These are phyloP conservation scores for Aspergillus tanneri DNA, from an alignment of 2,329 filamentous ascomycete species.

Conservation along the genomic window DNA sequence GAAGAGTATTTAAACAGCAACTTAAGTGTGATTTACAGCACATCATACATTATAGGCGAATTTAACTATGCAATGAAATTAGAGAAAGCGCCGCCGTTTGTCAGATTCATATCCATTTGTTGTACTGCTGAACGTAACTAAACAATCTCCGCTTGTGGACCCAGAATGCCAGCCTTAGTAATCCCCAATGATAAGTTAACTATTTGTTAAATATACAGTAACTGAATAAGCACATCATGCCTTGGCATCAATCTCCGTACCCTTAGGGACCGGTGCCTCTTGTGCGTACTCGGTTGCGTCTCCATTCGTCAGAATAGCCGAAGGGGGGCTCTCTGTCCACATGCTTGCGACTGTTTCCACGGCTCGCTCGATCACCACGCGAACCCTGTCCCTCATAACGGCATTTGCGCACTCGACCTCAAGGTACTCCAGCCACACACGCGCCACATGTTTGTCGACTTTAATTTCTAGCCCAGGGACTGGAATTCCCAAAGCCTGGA, in stretches of 20 bases:
- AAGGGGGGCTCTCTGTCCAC: constrained; percentile 39
- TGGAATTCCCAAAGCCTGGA: constrained; percentile 82
- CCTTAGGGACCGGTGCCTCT: constrained; percentile 18
- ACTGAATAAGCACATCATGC: too few species aligned
- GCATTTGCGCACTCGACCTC: constrained; percentile 83
- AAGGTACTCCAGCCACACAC: constrained; percentile 86
- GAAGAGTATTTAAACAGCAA: neutral
- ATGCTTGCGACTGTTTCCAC: constrained; percentile 82
- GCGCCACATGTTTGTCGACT: constrained; percentile 83
- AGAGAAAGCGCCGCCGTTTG: too few species aligned
- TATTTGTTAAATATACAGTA: too few species aligned
- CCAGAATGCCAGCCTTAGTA: neutral
- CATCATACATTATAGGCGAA: too few species aligned
- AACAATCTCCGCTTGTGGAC: neutral
- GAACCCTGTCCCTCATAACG: constrained; percentile 77
- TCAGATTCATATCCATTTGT: too few species aligned
- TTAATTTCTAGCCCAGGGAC: constrained; percentile 85
- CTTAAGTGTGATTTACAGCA: too few species aligned
- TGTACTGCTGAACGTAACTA: too few species aligned
- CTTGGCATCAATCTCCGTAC: constrained; percentile 25
- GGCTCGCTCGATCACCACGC: constrained; percentile 84
- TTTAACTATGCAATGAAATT: too few species aligned
- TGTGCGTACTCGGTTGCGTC: constrained; percentile 18
- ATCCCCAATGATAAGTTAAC: too few species aligned
- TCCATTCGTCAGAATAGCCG: constrained; percentile 26